phyloP scores from a whole-genome alignment of 345 rosid genomes.

The Eucalyptus regnans region DNA sequence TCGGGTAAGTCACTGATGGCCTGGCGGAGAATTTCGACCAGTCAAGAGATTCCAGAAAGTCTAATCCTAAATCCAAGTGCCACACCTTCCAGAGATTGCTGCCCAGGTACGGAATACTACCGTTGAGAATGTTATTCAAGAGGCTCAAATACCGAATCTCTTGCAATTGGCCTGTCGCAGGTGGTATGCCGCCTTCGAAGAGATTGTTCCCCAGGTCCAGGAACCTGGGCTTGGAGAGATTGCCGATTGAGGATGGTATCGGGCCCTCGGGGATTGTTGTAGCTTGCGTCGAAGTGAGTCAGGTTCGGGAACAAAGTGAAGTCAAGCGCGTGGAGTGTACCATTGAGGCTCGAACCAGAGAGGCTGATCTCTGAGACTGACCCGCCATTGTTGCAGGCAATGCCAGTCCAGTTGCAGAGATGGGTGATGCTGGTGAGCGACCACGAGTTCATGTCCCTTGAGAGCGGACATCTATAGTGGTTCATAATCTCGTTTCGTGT shows the following conservation, averaged over 20 bases:
- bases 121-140: no score
- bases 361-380: conserved; percentile 24
- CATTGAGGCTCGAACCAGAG: conserved; percentile 14
- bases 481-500: no score
- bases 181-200: background rate
- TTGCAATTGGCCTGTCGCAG: background rate
- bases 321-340: conserved; percentile 25
- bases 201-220: background rate
- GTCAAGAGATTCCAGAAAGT: conserved; percentile 28
- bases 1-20: conserved; percentile 31
- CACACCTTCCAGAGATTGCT: conserved; percentile 29
- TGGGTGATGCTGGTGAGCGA: conserved; percentile 22
- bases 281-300: conserved; percentile 31
- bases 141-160: no score
- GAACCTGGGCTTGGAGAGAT: background rate
- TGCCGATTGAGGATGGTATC: background rate
- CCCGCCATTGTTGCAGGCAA: conserved; percentile 7
- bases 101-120: conserved; percentile 20
- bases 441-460: conserved; percentile 24
- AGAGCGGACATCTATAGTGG: no score
- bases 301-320: conserved; percentile 35
- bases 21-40: conserved; percentile 37
- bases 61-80: conserved; percentile 43
- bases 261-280: conserved; percentile 32
- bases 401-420: conserved; percentile 54